phyloP scores from a whole-genome alignment of 345 rosid genomes.

The Melastoma malabathricum region DNA sequence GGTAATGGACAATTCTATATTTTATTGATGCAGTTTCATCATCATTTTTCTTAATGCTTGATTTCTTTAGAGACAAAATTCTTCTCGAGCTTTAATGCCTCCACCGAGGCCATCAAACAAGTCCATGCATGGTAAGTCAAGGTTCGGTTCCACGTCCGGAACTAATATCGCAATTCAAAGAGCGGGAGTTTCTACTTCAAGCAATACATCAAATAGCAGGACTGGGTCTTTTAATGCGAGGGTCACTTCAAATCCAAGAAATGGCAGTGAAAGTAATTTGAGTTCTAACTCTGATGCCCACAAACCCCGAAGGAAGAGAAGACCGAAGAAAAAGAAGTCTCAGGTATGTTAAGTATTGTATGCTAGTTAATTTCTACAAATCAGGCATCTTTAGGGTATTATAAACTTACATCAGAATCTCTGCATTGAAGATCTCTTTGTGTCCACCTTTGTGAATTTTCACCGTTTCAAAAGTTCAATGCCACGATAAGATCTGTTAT shows the following conservation, averaged over 20 bases:
- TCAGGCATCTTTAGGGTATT: no score
- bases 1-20: background rate
- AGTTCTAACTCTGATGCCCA: constrained; percentile 92
- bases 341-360: constrained; percentile 15
- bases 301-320: constrained; percentile 88
- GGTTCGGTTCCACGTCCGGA: constrained; percentile 58
- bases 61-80: constrained; percentile 40
- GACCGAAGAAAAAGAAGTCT: constrained; percentile 82
- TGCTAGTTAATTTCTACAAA: no score
- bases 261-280: constrained; percentile 73
- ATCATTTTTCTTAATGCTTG: constrained; percentile 2
- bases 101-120: constrained; percentile 72
- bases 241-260: constrained; percentile 37
- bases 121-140: constrained; percentile 27
- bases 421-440: no score
- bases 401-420: no score
- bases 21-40: background rate
- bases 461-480: no score
- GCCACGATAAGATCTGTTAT: no score
- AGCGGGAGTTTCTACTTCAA: constrained; percentile 45
- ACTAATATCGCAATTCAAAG: constrained; percentile 31
- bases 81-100: constrained; percentile 85
- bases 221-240: constrained; percentile 33
- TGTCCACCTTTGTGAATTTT: no score
- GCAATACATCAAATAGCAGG: constrained; percentile 48